Conservation (phyloP, 352 stramenopile genomes). For the Thalassiosira sp. region DNA sequence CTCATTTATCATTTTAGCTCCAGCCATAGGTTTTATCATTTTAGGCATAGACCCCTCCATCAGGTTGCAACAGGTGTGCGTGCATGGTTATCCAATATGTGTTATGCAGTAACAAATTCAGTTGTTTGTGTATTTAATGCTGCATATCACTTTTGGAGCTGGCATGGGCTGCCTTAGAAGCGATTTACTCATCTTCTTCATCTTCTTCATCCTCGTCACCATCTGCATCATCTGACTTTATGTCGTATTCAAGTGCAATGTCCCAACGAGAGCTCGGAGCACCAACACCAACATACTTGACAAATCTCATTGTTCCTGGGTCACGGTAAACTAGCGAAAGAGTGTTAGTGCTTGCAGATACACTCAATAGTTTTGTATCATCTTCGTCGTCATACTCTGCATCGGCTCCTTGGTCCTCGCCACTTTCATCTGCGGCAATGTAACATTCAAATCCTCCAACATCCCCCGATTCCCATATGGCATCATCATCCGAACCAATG, state of each 20-base stretch:
- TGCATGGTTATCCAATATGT: too few relatives aligned
- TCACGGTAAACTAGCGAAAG: constrained; percentile 89
- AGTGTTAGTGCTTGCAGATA: constrained; percentile 88
- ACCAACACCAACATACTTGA: constrained; percentile 89
- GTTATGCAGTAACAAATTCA: too few relatives aligned
- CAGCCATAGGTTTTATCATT: too few relatives aligned
- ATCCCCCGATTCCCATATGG: constrained; percentile 78
- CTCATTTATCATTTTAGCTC: too few relatives aligned
- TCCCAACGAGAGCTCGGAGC: constrained; percentile 88
- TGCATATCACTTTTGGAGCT: too few relatives aligned
- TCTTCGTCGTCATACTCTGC: constrained; percentile 88
- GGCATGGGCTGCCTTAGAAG: too few relatives aligned
- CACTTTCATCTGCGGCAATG: constrained; percentile 85
- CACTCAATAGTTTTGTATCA: constrained; percentile 86
- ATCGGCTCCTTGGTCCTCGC: constrained; percentile 60
- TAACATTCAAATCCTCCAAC: constrained; percentile 89
- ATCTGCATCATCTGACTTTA: constrained; percentile 57
- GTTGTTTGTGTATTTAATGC: too few relatives aligned
- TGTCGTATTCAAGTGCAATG: constrained; percentile 86
- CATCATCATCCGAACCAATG: constrained; percentile 64
- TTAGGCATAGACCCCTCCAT: too few relatives aligned
- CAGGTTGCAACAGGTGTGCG: too few relatives aligned
- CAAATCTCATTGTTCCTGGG: constrained; percentile 88
- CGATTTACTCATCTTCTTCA: constrained; percentile 17
- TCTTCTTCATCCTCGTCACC: constrained; percentile 46